Base-by-base conservation (phyloP, 1,139 yeast species). In the Diutina scorzettiae region DNA sequence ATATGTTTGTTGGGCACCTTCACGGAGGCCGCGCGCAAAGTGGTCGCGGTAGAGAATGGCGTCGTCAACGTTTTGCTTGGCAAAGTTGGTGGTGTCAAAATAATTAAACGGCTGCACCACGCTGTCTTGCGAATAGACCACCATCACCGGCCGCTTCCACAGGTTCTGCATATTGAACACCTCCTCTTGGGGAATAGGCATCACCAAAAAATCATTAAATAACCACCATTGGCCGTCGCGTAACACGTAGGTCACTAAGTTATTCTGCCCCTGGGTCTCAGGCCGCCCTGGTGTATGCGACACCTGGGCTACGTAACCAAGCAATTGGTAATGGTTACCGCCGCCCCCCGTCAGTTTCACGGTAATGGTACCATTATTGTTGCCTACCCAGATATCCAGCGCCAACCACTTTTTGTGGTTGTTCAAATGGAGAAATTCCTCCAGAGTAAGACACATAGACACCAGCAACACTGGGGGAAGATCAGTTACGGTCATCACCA, bases 131-230 rank as follows among this genome's bases (percentile, higher is more conserved):
- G 80, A 76, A 54, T 89, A 93, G 32, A 84, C 58, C 18, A 86
- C 65, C 39, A 85, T 65, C 16, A 83, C 78, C 0, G 96, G 95
- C 31, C 77, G 76, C 55, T 91, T 93, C 95, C 96, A 89, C 60
- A 78, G 66, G 39, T 69, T 68, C 1, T 78, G 65, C 43, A 87
- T 64, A 54, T 86, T 76, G 43, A 86, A 67, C 0, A 76, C 83
- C 41, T 80, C 87, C 43, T 81, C 87, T 49, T 80, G 84, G 1
- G 81, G 69, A 1, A 93, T 70, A 20, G 79, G 80, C 56, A 78
- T 74, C n/a, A 87, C 97, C 51, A 91, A 64, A 59, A 89, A 93
- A 58, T 93, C 97, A 55, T 93, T 93, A 58, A 93, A 87, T 53
- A 93, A 59, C 51, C 71, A 76, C 98, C 99, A 93, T 43, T 67